phyloP scores from a whole-genome alignment of 306 rosid genomes.

The Urtica urens region DNA sequence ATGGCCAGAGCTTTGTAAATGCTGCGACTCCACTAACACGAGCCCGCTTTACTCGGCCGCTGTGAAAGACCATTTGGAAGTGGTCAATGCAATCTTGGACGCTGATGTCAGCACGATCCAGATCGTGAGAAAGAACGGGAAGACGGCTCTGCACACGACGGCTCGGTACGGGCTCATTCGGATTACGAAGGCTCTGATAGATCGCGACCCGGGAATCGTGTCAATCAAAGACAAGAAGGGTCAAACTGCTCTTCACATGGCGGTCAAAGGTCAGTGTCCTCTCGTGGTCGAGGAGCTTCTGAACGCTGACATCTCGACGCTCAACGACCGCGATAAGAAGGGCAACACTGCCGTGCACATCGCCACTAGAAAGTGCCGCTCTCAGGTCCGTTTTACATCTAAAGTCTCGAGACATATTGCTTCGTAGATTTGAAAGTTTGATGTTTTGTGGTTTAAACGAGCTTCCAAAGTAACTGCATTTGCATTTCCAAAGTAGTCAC shows the following conservation, averaged over 20 bases:
- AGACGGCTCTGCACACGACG: constrained; percentile 74
- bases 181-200: constrained; percentile 50
- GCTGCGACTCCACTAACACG: constrained; percentile 67
- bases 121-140: constrained; percentile 84
- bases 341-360: constrained; percentile 85
- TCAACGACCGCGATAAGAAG: constrained; percentile 87
- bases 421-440: neutral
- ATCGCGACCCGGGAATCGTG: constrained; percentile 54
- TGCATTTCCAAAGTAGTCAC: too few species aligned
- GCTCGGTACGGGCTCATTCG: constrained; percentile 60
- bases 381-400: constrained; percentile 39
- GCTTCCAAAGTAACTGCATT: constrained; percentile 1
- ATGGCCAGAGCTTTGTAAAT: constrained; percentile 71
- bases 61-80: constrained; percentile 62
- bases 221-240: constrained; percentile 80
- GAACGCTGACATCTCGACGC: constrained; percentile 38
- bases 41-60: constrained; percentile 89
- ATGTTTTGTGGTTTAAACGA: neutral
- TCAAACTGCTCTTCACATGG: constrained; percentile 97
- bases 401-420: constrained; percentile 6
- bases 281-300: constrained; percentile 64
- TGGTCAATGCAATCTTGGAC: constrained; percentile 76
- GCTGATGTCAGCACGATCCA: constrained; percentile 43
- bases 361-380: constrained; percentile 85
- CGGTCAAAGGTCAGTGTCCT: constrained; percentile 72